These are phyloP conservation scores for Aspergillus ostianus DNA, from an alignment of 495 filamentous ascomycete species.

Conservation along the genomic window DNA sequence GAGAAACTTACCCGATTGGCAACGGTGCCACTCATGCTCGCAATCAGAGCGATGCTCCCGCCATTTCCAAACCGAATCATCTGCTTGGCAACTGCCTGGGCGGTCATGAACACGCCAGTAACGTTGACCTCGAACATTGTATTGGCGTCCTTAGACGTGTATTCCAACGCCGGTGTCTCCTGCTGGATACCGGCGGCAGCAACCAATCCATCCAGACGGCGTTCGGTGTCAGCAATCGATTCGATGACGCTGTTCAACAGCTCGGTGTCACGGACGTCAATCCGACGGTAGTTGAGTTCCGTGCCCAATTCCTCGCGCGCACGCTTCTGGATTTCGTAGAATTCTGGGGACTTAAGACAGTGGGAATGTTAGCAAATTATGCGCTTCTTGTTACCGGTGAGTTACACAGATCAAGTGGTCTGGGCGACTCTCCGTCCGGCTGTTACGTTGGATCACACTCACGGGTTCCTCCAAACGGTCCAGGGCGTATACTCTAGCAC, in stretches of 20 bases:
- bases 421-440: background rate
- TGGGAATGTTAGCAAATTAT: constrained; percentile 5
- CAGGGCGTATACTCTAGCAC: constrained; percentile 58
- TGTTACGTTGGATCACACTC: constrained; percentile 14
- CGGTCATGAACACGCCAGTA: constrained; percentile 74
- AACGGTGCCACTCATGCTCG: constrained; percentile 70
- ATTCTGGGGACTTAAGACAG: constrained; percentile 51
- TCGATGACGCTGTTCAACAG: constrained; percentile 64
- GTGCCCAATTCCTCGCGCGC: constrained; percentile 66
- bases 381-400: background rate
- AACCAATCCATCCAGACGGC: constrained; percentile 72
- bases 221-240: constrained; percentile 67
- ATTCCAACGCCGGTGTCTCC: constrained; percentile 66
- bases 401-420: background rate
- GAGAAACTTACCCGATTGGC: constrained; percentile 57
- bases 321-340: constrained; percentile 60
- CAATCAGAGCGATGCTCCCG: constrained; percentile 72
- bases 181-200: constrained; percentile 76
- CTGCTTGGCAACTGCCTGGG: constrained; percentile 66
- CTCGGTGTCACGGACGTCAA: constrained; percentile 79
- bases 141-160: constrained; percentile 63
- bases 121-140: constrained; percentile 75
- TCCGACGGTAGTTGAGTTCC: constrained; percentile 71
- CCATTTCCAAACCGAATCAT: constrained; percentile 72
- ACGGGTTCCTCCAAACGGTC: constrained; percentile 48